Percentiles rank a stretch among this genome's conserved stretches.
Evolutionary conservation across 2,329 filamentous ascomycete species (phyloP).

Genomic region (Sporothrix variecibatus): DNA sequence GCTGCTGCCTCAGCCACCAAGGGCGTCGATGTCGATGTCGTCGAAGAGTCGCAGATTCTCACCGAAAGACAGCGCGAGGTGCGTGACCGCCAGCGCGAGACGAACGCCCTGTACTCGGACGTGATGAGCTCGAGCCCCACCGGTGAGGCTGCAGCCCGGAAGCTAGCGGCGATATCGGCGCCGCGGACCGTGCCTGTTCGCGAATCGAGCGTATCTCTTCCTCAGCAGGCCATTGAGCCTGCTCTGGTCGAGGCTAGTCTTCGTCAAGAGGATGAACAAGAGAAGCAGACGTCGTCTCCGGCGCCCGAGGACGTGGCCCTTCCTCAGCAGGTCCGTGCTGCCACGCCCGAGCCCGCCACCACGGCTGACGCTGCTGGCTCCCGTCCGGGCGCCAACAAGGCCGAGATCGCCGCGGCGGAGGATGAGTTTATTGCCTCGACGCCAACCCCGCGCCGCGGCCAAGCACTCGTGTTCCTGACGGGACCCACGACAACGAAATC

Average conservation of each 20-base stretch:
- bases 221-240: constrained; percentile 7
- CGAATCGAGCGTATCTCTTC: not conserved
- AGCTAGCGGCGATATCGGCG: not conserved
- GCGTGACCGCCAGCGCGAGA: constrained; percentile 69
- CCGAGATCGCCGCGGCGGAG: constrained; percentile 44
- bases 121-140: constrained; percentile 58
- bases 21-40: not conserved
- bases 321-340: constrained; percentile 36
- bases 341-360: constrained; percentile 48
- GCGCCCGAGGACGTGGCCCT: constrained; percentile 21
- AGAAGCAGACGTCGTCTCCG: not conserved
- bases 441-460: constrained; percentile 61
- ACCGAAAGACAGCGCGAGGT: constrained; percentile 81
- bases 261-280: constrained; percentile 20
- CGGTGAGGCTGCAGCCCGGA: not conserved
- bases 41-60: constrained; percentile 67
- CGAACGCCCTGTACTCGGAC: constrained; percentile 67
- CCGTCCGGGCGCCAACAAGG: not conserved
- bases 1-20: constrained; percentile 34
- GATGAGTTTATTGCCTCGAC: constrained; percentile 60
- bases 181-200: constrained; percentile 18
- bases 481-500: constrained; percentile 40
- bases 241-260: constrained; percentile 7
- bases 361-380: not conserved
- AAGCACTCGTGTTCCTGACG: constrained; percentile 49